phyloP scores from a whole-genome alignment of 2,329 filamentous ascomycete genomes.

The Hypoxylon sp. region DNA sequence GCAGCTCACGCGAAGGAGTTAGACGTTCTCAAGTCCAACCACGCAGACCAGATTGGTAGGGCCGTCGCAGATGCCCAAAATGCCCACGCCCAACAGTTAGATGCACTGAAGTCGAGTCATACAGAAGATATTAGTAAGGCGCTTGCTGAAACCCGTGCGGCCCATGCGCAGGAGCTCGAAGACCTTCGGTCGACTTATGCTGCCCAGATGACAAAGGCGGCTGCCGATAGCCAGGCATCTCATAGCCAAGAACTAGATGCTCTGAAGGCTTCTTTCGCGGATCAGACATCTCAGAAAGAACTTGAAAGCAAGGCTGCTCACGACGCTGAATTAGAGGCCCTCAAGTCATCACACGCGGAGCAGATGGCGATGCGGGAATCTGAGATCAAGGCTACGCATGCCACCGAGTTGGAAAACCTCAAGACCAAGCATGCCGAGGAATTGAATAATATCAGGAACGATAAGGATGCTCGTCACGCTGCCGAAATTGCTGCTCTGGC shows the following conservation, averaged over 20 bases:
- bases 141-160: slow-evolving; percentile 25
- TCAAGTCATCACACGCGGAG: slow-evolving; percentile 35
- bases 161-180: slow-evolving; percentile 30
- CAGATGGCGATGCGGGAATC: slow-evolving; percentile 41
- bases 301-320: slow-evolving; percentile 34
- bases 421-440: slow-evolving; percentile 47
- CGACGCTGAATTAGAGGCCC: slow-evolving; percentile 40
- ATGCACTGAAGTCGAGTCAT: slow-evolving; percentile 38
- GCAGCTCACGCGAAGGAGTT: slow-evolving; percentile 37
- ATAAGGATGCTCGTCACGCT: slow-evolving; percentile 44
- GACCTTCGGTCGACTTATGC: slow-evolving; percentile 24
- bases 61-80: slow-evolving; percentile 21
- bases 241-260: slow-evolving; percentile 36
- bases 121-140: slow-evolving; percentile 20
- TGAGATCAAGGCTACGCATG: slow-evolving; percentile 38
- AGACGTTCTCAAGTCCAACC: slow-evolving; percentile 29
- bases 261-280: slow-evolving; percentile 33
- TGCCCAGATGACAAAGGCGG: slow-evolving; percentile 18
- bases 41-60: slow-evolving; percentile 32
- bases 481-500: slow-evolving; percentile 47
- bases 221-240: slow-evolving; percentile 30
- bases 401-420: slow-evolving; percentile 43
- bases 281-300: slow-evolving; percentile 39
- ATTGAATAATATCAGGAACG: slow-evolving; percentile 42
- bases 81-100: slow-evolving; percentile 32